phyloP scores from a whole-genome alignment of 2,329 filamentous ascomycete genomes.

The Cladosporium sp. region DNA sequence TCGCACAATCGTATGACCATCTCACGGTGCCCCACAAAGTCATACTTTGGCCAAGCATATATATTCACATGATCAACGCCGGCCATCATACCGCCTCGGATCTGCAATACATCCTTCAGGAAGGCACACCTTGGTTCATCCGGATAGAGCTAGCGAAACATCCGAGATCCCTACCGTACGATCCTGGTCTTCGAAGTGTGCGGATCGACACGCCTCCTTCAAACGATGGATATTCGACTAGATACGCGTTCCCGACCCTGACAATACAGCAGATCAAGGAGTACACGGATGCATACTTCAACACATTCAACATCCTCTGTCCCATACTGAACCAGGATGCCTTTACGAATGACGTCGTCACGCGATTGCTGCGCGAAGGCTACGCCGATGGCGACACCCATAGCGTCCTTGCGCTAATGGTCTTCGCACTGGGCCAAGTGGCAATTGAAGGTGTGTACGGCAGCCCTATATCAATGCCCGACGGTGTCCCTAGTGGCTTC shows the following conservation, averaged over 20 bases:
- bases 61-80: slow-evolving; percentile 33
- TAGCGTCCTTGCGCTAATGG: slow-evolving; percentile 53
- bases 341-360: slow-evolving; percentile 49
- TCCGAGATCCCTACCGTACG: slow-evolving; percentile 25
- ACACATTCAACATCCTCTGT: slow-evolving; percentile 56
- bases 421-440: slow-evolving; percentile 57
- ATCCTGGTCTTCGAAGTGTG: slow-evolving; percentile 25
- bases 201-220: slow-evolving; percentile 8
- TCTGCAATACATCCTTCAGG: slow-evolving; percentile 33
- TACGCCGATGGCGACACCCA: slow-evolving; percentile 48
- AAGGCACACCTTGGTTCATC: slow-evolving; percentile 38
- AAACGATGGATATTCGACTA: slow-evolving; percentile 17
- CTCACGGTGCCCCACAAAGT: slow-evolving; percentile 48
- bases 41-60: slow-evolving; percentile 44
- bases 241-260: slow-evolving; percentile 34
- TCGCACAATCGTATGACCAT: slow-evolving; percentile 21
- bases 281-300: slow-evolving; percentile 54
- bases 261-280: slow-evolving; percentile 49
- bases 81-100: slow-evolving; percentile 31
- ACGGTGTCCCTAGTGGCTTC: slow-evolving; percentile 49
- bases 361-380: slow-evolving; percentile 43
- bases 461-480: slow-evolving; percentile 41
- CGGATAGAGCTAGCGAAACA: slow-evolving; percentile 25
- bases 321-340: slow-evolving; percentile 56
- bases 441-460: slow-evolving; percentile 51